Evolutionary conservation across 116 monocot species (phyloP).

Genomic region (Trichopus zeylanicus): DNA sequence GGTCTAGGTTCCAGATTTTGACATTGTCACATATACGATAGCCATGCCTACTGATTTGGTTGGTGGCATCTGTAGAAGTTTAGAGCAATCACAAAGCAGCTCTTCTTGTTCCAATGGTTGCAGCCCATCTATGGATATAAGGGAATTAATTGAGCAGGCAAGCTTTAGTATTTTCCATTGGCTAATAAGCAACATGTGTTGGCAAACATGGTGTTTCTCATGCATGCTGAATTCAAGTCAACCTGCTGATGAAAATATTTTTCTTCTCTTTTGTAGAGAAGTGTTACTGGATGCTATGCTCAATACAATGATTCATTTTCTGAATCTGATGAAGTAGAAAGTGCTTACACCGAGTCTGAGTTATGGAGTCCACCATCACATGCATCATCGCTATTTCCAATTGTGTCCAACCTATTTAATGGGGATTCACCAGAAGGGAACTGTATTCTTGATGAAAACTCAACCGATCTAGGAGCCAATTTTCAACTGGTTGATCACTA

Average conservation of each 20-base stretch:
- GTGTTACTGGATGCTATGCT: slow-evolving; percentile 5
- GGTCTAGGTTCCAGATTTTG: slow-evolving; percentile 67
- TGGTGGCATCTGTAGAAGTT: slow-evolving; percentile 42
- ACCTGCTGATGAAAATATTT: slow-evolving; percentile 10
- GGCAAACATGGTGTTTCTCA: not conserved
- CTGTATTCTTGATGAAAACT: slow-evolving; percentile 10
- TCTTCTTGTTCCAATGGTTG: slow-evolving; percentile 26
- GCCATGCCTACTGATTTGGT: slow-evolving; percentile 62
- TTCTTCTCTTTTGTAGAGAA: slow-evolving; percentile 17
- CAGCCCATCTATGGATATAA: slow-evolving; percentile 11
- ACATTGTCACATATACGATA: slow-evolving; percentile 52
- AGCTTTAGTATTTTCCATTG: slow-evolving; percentile 8
- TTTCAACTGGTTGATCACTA: slow-evolving; percentile 1
- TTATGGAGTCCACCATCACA: slow-evolving; percentile 17
- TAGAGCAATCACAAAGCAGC: slow-evolving; percentile 30
- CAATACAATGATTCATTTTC: slow-evolving; percentile 28
- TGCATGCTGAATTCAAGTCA: not conserved
- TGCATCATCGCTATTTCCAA: slow-evolving; percentile 14
- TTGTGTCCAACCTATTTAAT: slow-evolving; percentile 6
- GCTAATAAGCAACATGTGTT: not conserved
- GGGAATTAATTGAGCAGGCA: slow-evolving; percentile 26
- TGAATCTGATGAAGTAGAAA: slow-evolving; percentile 55
- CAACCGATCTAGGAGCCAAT: not conserved
- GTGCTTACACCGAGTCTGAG: slow-evolving; percentile 21
- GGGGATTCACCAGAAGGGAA: slow-evolving; percentile 12